Evolutionary conservation across 2,329 filamentous ascomycete genomes (phyloP).

Genomic region (Colletotrichum higginsianum): DNA sequence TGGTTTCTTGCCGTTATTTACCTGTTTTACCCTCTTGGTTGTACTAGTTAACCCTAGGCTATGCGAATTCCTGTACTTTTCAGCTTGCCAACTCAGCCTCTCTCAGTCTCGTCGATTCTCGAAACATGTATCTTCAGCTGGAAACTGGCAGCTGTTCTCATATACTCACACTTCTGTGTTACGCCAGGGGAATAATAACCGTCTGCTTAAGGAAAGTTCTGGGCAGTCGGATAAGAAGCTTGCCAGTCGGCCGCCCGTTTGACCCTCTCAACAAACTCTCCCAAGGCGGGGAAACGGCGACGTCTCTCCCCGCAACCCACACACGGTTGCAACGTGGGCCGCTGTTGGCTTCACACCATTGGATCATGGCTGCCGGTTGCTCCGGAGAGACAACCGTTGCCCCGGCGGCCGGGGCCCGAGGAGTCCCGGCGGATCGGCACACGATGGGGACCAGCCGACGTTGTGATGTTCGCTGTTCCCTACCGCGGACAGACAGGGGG

Average conservation of each 20-base stretch:
- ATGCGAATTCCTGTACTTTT: too few relatives aligned
- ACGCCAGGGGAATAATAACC: too few relatives aligned
- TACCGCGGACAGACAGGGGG: too few relatives aligned
- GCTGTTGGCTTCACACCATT: not conserved
- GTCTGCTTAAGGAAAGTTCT: too few relatives aligned
- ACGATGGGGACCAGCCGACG: not conserved
- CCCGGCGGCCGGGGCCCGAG: not conserved
- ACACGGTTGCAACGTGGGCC: not conserved
- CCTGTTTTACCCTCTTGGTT: too few relatives aligned
- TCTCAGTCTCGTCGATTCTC: too few relatives aligned
- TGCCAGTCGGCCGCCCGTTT: not conserved
- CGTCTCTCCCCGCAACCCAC: slow-evolving; percentile 1
- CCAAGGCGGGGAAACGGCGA: not conserved
- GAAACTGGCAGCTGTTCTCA: too few relatives aligned
- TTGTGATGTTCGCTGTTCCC: not conserved
- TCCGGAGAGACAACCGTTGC: slow-evolving; percentile 5
- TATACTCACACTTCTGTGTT: too few relatives aligned
- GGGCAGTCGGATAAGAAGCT: not conserved
- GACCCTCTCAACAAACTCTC: not conserved
- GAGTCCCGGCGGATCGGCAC: not conserved
- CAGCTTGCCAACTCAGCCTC: too few relatives aligned
- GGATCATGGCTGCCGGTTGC: not conserved
- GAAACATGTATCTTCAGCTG: too few relatives aligned
- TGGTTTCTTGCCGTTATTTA: too few relatives aligned
- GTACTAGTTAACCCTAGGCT: too few relatives aligned